These are phyloP conservation scores for Penicillium sp. DNA, from an alignment of 2,329 filamentous ascomycete species.

Conservation along the genomic window DNA sequence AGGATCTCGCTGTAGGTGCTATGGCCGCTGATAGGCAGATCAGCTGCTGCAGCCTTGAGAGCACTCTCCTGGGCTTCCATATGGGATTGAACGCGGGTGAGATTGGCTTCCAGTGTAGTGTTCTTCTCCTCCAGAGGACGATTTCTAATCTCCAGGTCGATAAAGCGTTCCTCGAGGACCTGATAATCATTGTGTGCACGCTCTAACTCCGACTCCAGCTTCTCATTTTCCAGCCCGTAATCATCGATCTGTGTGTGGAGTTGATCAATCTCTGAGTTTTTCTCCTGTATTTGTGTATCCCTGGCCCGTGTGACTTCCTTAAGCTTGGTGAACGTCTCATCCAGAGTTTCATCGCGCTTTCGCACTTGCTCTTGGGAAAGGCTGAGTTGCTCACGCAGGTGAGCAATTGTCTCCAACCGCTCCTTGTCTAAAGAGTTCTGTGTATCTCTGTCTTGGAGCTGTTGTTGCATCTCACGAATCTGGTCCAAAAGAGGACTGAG, in stretches of 20 bases:
- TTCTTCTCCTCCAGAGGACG: conserved; percentile 40
- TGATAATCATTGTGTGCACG: conserved; percentile 33
- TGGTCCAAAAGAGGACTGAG: conserved; percentile 30
- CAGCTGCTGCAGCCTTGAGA: conserved; percentile 36
- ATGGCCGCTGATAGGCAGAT: conserved; percentile 32
- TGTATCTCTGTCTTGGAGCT: conserved; percentile 27
- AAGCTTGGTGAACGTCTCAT: conserved; percentile 33
- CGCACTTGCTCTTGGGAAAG: conserved; percentile 33
- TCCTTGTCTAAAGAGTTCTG: conserved; percentile 26
- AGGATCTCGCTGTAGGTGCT: conserved; percentile 42
- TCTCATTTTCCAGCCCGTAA: conserved; percentile 35
- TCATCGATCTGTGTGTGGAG: conserved; percentile 37
- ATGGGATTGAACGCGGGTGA: conserved; percentile 35
- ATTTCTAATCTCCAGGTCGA: conserved; percentile 34
- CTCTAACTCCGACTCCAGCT: conserved; percentile 35
- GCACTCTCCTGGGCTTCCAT: conserved; percentile 38
- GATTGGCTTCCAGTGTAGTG: conserved; percentile 35
- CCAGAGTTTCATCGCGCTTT: conserved; percentile 35
- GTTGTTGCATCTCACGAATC: conserved; percentile 32
- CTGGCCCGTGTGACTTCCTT: conserved; percentile 33
- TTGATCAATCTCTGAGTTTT: conserved; percentile 37
- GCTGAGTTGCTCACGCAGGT: conserved; percentile 34
- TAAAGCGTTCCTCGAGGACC: conserved; percentile 34
- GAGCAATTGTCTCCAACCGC: conserved; percentile 30
- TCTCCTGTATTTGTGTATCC: conserved; percentile 36